Percentiles rank a stretch among this genome's conserved stretches.
These are phyloP conservation scores for Salix caprea DNA, from an alignment of 345 rosid species.

Conservation along the genomic window DNA sequence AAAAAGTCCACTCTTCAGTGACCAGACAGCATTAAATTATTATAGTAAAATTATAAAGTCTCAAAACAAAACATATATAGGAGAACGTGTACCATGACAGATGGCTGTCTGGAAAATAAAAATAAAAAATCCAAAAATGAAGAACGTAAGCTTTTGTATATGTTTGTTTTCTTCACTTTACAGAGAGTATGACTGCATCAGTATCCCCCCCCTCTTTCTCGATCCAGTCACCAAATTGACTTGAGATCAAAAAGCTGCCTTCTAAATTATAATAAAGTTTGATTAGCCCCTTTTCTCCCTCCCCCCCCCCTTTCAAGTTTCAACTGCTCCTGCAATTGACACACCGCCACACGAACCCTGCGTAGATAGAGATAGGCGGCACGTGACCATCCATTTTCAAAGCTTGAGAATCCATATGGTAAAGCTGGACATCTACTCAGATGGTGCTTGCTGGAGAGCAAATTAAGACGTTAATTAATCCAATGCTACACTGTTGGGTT, in stretches of 20 bases:
- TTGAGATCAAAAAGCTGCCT: constrained; percentile 24
- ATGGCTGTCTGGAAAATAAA: neutral
- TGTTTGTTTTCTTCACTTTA: constrained; percentile 19
- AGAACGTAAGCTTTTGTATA: constrained; percentile 24
- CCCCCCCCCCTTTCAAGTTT: constrained; percentile 1
- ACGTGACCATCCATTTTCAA: constrained; percentile 28
- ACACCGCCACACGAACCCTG: neutral
- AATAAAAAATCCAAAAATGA: constrained; percentile 6
- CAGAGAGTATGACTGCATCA: constrained; percentile 14
- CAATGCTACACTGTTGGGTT: neutral
- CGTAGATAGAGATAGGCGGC: constrained; percentile 5
- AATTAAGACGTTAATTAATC: neutral
- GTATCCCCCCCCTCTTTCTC: constrained; percentile 14
- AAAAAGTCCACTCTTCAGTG: neutral
- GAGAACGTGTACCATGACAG: neutral
- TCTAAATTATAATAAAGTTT: constrained; percentile 11
- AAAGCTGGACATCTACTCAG: neutral
- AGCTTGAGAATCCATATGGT: neutral
- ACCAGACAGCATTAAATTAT: neutral
- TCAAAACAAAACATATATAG: neutral
- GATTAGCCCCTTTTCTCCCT: constrained; percentile 1
- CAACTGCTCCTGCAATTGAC: constrained; percentile 25
- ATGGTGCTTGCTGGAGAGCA: neutral
- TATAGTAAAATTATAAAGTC: neutral
- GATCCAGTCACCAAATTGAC: constrained; percentile 38